A percentile compares a stretch with the other conserved stretches of the same genome.
phyloP scores from a whole-genome alignment of 2,329 filamentous ascomycete species.

The Fusarium abutilonis region DNA sequence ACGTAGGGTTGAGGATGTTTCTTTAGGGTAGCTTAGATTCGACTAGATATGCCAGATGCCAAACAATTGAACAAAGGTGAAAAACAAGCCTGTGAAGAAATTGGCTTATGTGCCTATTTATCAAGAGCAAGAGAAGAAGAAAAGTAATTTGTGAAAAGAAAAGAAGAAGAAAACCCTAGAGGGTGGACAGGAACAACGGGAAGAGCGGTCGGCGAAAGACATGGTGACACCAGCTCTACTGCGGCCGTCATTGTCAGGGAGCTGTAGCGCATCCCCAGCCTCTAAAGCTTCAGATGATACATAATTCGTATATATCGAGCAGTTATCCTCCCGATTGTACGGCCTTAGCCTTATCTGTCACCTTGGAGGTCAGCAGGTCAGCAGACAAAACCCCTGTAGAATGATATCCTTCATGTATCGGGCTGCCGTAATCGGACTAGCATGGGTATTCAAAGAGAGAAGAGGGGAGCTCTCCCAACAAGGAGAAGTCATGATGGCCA shows the following conservation, averaged over 20 bases:
- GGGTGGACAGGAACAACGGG: slow-evolving; percentile 22
- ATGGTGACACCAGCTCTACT: slow-evolving; percentile 27
- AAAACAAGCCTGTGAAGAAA: neutral
- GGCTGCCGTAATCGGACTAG: slow-evolving; percentile 30
- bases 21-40: slow-evolving; percentile 25
- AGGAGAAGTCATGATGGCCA: slow-evolving; percentile 39
- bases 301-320: slow-evolving; percentile 36
- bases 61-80: neutral
- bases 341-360: slow-evolving; percentile 32
- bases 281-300: slow-evolving; percentile 32
- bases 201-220: slow-evolving; percentile 38
- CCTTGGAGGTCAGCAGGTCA: slow-evolving; percentile 33
- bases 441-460: slow-evolving; percentile 9
- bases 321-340: slow-evolving; percentile 9
- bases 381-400: slow-evolving; percentile 29
- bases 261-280: slow-evolving; percentile 19
- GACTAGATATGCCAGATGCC: neutral
- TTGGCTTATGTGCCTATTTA: neutral
- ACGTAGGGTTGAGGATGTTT: slow-evolving; percentile 1
- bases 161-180: slow-evolving; percentile 20
- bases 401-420: slow-evolving; percentile 38
- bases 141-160: neutral
- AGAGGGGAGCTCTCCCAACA: slow-evolving; percentile 36
- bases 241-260: slow-evolving; percentile 31
- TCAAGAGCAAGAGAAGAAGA: slow-evolving; percentile 4